These are phyloP conservation scores for Aspergillus glaucus DNA, from an alignment of 2,329 filamentous ascomycete species.

Conservation along the genomic window DNA sequence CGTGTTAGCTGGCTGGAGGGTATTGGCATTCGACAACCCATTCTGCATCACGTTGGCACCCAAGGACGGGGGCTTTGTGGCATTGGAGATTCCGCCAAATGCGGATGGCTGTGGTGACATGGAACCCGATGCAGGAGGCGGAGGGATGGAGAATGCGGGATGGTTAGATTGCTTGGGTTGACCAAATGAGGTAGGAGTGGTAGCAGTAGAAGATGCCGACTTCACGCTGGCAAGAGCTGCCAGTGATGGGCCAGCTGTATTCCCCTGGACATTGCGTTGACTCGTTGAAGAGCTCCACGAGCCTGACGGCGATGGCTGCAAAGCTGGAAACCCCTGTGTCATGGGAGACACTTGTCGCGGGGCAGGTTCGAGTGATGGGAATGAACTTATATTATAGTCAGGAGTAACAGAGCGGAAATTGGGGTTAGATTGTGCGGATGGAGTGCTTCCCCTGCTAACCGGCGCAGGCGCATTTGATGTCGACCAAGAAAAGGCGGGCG, in stretches of 20 bases:
- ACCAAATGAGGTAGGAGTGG: slow-evolving; percentile 13
- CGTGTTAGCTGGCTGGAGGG: slow-evolving; percentile 16
- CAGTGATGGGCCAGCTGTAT: slow-evolving; percentile 14
- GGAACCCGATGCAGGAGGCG: slow-evolving; percentile 25
- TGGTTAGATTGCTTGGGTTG: slow-evolving; percentile 20
- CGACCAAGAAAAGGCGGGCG: slow-evolving; percentile 42
- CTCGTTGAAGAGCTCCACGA: slow-evolving; percentile 14
- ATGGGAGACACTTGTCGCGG: slow-evolving; percentile 28
- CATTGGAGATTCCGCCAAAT: slow-evolving; percentile 13
- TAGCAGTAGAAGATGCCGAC: slow-evolving; percentile 6
- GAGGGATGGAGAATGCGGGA: slow-evolving; percentile 37
- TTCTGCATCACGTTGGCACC: slow-evolving; percentile 10
- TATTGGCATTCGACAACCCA: slow-evolving; percentile 20
- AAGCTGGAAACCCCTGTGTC: slow-evolving; percentile 17
- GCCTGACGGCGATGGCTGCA: slow-evolving; percentile 25
- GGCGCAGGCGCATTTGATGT: slow-evolving; percentile 18
- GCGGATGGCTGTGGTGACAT: slow-evolving; percentile 8
- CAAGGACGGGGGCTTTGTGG: slow-evolving; percentile 10
- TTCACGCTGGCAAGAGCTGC: slow-evolving; percentile 21
- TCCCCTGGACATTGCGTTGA: slow-evolving; percentile 10
- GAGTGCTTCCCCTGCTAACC: slow-evolving; percentile 13
- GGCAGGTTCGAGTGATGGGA: slow-evolving; percentile 42
- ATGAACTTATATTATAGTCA: slow-evolving; percentile 43
- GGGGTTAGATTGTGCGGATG: slow-evolving; percentile 15
- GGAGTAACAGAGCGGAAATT: slow-evolving; percentile 46